phyloP scores from a whole-genome alignment of 2,329 filamentous ascomycete species.

The Aspergillus aculeatinus region DNA sequence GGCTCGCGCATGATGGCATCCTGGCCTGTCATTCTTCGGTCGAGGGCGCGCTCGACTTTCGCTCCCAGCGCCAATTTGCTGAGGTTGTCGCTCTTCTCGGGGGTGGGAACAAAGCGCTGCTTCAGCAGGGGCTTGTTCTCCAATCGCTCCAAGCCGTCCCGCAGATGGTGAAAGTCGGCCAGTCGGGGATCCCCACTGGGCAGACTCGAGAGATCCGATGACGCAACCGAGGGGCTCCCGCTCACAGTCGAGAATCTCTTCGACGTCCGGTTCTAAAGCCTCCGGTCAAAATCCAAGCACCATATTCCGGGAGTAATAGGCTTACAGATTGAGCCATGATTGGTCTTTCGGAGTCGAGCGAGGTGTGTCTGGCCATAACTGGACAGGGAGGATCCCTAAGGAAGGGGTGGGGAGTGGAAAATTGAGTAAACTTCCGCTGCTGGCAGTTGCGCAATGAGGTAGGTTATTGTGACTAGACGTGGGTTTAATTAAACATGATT shows the following conservation, averaged over 20 bases:
- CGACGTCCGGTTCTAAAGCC: constrained; percentile 49
- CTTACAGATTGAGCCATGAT: constrained; percentile 57
- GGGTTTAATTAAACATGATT: not conserved
- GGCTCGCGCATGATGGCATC: constrained; percentile 77
- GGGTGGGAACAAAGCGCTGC: constrained; percentile 76
- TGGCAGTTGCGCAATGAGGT: not conserved
- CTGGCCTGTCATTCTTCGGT: constrained; percentile 80
- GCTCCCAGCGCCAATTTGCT: constrained; percentile 85
- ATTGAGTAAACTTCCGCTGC: not conserved
- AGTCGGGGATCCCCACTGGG: constrained; percentile 52
- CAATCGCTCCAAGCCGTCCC: constrained; percentile 78
- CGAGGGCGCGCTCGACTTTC: constrained; percentile 84
- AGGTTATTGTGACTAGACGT: not conserved
- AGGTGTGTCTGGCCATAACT: constrained; percentile 42
- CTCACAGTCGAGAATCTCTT: constrained; percentile 56
- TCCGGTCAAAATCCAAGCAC: constrained; percentile 3
- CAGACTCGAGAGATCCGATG: constrained; percentile 44
- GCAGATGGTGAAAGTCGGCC: constrained; percentile 71
- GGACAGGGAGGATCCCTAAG: not conserved
- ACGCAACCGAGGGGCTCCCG: constrained; percentile 46
- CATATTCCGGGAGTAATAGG: constrained; percentile 3
- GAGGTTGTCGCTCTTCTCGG: constrained; percentile 77
- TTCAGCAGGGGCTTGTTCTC: constrained; percentile 81
- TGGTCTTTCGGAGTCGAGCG: constrained; percentile 55
- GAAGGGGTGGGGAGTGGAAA: not conserved